A percentile compares a stretch with the other conserved stretches of the same genome.
These are phyloP conservation scores for Nakazawaea ernobii DNA, from an alignment of 805 yeast species.

Conservation along the genomic window DNA sequence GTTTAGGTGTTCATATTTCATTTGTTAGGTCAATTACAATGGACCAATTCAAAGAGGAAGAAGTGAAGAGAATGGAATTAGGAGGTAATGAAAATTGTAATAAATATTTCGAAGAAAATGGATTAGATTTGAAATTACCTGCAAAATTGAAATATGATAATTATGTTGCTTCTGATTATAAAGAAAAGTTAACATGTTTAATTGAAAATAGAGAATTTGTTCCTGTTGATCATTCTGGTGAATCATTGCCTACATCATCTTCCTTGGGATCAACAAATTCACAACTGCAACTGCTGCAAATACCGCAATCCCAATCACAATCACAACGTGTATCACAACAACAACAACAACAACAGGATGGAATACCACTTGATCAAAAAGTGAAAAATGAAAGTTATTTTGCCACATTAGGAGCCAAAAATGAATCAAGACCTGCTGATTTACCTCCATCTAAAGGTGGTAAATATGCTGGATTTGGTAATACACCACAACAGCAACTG, in stretches of 20 bases:
- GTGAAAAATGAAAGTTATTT: conserved; percentile 76
- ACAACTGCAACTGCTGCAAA: not conserved
- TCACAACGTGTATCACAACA: conserved; percentile 31
- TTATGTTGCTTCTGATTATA: conserved; percentile 91
- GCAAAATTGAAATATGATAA: conserved; percentile 79
- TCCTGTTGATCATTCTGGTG: conserved; percentile 55
- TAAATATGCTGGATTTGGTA: conserved; percentile 87
- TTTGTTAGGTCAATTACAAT: conserved; percentile 95
- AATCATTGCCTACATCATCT: conserved; percentile 29
- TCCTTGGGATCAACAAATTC: conserved; percentile 6
- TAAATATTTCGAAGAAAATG: conserved; percentile 63
- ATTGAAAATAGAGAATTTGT: conserved; percentile 69
- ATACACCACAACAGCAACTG: conserved; percentile 50
- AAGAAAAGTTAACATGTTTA: conserved; percentile 67
- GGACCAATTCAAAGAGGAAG: conserved; percentile 97
- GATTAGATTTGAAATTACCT: conserved; percentile 58
- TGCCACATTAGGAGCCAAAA: conserved; percentile 68
- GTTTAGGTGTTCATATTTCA: conserved; percentile 94
- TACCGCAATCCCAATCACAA: conserved; percentile 23
- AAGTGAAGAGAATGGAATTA: conserved; percentile 80
- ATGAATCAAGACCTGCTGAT: conserved; percentile 67
- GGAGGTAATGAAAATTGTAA: conserved; percentile 86
- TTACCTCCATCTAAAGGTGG: conserved; percentile 95
- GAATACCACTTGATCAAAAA: conserved; percentile 31
- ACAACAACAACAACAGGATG: conserved; percentile 15